phyloP scores from a whole-genome alignment of 108 stramenopile species.

The Parietichytrium sp. region DNA sequence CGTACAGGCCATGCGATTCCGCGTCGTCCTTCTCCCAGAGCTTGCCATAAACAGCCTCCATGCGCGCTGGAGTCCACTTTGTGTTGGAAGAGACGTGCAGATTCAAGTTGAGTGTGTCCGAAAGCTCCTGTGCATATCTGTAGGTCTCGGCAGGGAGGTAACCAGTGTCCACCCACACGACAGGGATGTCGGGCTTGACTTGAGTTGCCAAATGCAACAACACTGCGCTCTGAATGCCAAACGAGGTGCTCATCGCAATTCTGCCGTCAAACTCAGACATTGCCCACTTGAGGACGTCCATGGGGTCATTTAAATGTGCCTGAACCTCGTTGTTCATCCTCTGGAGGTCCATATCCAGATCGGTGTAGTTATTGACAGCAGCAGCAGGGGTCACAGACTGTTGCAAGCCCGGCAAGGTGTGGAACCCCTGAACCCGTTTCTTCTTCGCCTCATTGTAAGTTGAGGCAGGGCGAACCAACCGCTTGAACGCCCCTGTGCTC shows the following conservation, averaged over 20 bases:
- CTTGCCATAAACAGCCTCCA: constrained; percentile 39
- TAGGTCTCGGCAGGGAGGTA: constrained; percentile 36
- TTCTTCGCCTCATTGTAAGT: too few relatives aligned
- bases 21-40: constrained; percentile 30
- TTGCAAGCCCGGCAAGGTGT: too few relatives aligned
- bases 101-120: constrained; percentile 17
- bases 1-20: constrained; percentile 23
- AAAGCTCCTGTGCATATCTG: background rate
- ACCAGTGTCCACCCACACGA: constrained; percentile 34
- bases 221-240: constrained; percentile 26
- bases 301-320: background rate
- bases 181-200: constrained; percentile 31
- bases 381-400: too few relatives aligned
- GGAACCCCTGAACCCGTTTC: too few relatives aligned
- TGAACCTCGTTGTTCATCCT: constrained; percentile 27
- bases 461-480: too few relatives aligned
- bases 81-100: constrained; percentile 14
- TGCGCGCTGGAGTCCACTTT: constrained; percentile 12
- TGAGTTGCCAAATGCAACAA: constrained; percentile 12
- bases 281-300: constrained; percentile 11
- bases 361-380: too few relatives aligned
- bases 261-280: constrained; percentile 9
- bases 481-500: too few relatives aligned
- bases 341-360: too few relatives aligned
- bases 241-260: constrained; percentile 33